Evolutionary conservation across 192 early-diverging fungal genomes (phyloP), one percentile per base, ranked within the genome.

Genomic region (Funneliformis mosseae): DNA sequence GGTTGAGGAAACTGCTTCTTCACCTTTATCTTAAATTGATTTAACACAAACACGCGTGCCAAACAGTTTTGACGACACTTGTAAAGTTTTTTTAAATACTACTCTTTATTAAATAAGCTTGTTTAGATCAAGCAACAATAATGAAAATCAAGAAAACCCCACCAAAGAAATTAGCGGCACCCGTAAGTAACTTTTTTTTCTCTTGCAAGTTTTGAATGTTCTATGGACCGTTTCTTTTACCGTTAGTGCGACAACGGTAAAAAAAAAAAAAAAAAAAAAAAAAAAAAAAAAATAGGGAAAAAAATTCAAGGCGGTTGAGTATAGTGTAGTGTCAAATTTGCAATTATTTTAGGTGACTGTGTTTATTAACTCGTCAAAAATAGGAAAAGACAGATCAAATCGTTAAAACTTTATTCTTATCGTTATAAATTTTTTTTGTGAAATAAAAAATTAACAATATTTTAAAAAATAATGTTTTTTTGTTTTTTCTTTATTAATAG

Each of bases 401-500:
- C 42, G 10, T 33, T 33, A 33, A 33, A 33, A 33, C 1, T 3
- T 74, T 45, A 25, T 21, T 27, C 42, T 62, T 77, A 23, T 2
- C 33, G 33, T 33, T 33, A 33, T 33, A 33, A 33, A 33, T 33
- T 33, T 33, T 28, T 63, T 55, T 55, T 1, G 50, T 16, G 18
- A 6, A 55, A 18, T 16, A 12, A 50, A 14, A 16, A 16, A 50
- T 16, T 48, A 21, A 55, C 1, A 55, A 55, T 55, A 55, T 6
- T 55, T 1, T 21, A 55, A 55, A 55, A 55, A 55, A 50, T 16
- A 50, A 16, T 50, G 5, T 50, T 55, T 21, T 55, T 55, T 21
- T 55, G 21, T 18, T 61, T 66, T 27, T 14, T 77, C 11, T n/a
- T 38, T 46, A 23, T 28, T 86, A 8, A 76, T 85, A 94, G 92